A percentile compares a stretch with the other conserved stretches of the same genome.
Conservation (phyloP, 2,329 filamentous ascomycete genomes). For the Fusarium proliferatum region DNA sequence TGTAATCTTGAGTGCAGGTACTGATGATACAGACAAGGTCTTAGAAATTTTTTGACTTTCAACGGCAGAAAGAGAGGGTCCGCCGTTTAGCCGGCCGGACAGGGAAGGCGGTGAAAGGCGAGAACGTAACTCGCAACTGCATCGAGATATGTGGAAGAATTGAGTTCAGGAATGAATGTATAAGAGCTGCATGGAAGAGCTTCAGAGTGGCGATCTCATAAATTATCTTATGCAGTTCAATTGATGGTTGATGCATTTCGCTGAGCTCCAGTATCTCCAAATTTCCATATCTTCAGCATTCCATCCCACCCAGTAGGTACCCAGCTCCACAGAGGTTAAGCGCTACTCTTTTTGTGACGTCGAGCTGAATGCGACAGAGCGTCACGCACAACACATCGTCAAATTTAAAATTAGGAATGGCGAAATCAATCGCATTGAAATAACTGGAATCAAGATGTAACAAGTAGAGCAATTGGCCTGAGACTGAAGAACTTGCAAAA, state of each 20-base stretch:
- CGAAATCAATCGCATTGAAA: neutral
- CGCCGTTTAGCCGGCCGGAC: constrained; percentile 41
- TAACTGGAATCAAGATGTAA: neutral
- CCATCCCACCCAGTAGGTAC: neutral
- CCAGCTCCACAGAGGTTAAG: neutral
- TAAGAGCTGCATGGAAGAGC: neutral
- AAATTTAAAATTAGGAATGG: neutral
- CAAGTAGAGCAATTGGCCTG: neutral
- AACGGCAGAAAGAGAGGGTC: constrained; percentile 41
- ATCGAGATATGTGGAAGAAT: neutral
- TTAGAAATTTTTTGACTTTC: constrained; percentile 43
- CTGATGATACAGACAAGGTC: constrained; percentile 28
- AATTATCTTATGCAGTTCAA: neutral
- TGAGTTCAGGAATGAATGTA: neutral
- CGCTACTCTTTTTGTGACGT: constrained; percentile 21
- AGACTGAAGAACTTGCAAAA: neutral
- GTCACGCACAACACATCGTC: constrained; percentile 12
- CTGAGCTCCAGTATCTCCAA: neutral
- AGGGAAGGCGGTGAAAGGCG: constrained; percentile 35
- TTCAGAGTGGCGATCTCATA: neutral
- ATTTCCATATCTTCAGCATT: neutral
- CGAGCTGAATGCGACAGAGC: constrained; percentile 5
- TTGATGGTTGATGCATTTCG: neutral
- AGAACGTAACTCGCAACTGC: neutral
- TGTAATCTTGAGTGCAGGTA: neutral